Conservation (phyloP, 345 rosid species). For the Syzygium aqueum region DNA sequence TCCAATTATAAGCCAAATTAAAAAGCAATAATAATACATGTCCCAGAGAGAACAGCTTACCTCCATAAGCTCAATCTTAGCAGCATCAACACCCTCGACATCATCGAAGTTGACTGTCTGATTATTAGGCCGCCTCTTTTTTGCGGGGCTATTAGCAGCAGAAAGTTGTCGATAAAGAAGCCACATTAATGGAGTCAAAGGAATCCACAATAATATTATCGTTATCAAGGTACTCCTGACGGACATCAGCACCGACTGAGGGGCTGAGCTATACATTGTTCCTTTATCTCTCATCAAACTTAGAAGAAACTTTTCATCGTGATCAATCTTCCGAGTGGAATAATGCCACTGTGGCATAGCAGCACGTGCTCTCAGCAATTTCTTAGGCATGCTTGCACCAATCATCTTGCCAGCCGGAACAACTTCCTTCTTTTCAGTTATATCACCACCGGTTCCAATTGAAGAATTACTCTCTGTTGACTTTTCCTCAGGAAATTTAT, state of each 20-base stretch:
- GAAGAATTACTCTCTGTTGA: neutral
- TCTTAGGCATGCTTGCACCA: slow-evolving; percentile 17
- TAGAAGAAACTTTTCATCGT: slow-evolving; percentile 86
- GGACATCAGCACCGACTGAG: slow-evolving; percentile 65
- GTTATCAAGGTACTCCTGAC: slow-evolving; percentile 61
- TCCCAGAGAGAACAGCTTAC: slow-evolving; percentile 18
- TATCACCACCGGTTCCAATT: slow-evolving; percentile 13
- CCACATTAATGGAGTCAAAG: slow-evolving; percentile 92
- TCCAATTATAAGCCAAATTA: neutral
- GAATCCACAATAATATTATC: slow-evolving; percentile 78
- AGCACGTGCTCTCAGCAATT: slow-evolving; percentile 22
- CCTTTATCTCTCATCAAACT: slow-evolving; percentile 88
- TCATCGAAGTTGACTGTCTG: slow-evolving; percentile 70
- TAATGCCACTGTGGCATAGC: slow-evolving; percentile 63
- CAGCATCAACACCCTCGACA: slow-evolving; percentile 92
- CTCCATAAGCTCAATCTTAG: slow-evolving; percentile 91
- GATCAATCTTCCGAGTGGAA: slow-evolving; percentile 77
- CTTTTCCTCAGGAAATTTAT: slow-evolving; percentile 29
- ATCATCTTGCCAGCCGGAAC: slow-evolving; percentile 1
- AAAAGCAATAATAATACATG: neutral
- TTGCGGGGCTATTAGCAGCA: slow-evolving; percentile 80
- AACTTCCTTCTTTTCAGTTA: slow-evolving; percentile 15
- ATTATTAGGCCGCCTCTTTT: slow-evolving; percentile 49
- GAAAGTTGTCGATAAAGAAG: slow-evolving; percentile 91
- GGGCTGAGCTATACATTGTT: slow-evolving; percentile 76